Evolutionary conservation across 2,329 filamentous ascomycete species (phyloP).

Genomic region (Trichophaea hybrida): DNA sequence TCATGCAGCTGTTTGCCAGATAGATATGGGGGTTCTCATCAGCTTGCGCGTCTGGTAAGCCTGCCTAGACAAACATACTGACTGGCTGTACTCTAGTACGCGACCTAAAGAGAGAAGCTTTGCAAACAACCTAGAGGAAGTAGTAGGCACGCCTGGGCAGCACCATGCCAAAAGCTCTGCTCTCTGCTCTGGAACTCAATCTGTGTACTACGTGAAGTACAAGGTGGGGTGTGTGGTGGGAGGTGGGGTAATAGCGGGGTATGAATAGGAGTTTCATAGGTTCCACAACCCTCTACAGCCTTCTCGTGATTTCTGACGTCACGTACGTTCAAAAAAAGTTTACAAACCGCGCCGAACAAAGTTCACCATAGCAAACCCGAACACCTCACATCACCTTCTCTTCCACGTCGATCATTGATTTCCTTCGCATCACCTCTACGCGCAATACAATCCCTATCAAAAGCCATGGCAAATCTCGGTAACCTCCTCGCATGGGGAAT

Average conservation of each 20-base stretch:
- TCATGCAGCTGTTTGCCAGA: neutral
- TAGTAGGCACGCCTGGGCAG: neutral
- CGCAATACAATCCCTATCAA: conserved; percentile 13
- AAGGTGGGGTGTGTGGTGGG: neutral
- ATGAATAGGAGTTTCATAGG: neutral
- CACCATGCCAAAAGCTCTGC: neutral
- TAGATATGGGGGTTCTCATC: neutral
- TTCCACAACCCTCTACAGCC: neutral
- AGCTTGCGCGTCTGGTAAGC: neutral
- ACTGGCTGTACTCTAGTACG: neutral
- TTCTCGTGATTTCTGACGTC: conserved; percentile 27
- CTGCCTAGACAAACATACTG: neutral
- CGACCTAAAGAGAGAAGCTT: neutral
- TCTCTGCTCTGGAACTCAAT: neutral
- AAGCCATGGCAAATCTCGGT: conserved; percentile 51
- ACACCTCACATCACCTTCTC: neutral
- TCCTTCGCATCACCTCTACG: neutral
- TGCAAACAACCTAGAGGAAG: neutral
- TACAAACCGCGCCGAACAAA: conserved; percentile 8
- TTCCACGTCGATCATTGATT: neutral
- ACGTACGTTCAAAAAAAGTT: conserved; percentile 23
- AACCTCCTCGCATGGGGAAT: conserved; percentile 66
- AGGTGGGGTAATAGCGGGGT: neutral
- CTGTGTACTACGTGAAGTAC: neutral
- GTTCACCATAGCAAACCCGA: neutral